Evolutionary conservation across 2,329 filamentous ascomycete genomes (phyloP).

Genomic region (Raffaelea deltoideospora): DNA sequence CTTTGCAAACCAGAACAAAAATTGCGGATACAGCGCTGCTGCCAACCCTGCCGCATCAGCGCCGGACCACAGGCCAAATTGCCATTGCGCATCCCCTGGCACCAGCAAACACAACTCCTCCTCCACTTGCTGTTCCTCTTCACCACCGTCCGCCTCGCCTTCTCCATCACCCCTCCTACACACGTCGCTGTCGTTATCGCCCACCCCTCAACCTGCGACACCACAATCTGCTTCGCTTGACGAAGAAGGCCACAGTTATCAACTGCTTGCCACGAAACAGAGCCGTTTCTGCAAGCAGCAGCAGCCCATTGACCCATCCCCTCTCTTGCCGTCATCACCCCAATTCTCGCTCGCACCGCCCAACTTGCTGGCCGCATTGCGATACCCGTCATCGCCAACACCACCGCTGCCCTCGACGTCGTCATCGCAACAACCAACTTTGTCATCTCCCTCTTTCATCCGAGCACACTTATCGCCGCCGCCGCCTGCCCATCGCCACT

Average conservation of each 20-base stretch:
- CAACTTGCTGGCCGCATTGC: too few relatives aligned
- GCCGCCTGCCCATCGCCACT: conserved; percentile 2
- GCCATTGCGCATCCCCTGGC: not conserved
- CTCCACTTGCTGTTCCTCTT: conserved; percentile 3
- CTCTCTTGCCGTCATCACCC: too few relatives aligned
- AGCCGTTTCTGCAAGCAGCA: too few relatives aligned
- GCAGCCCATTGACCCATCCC: too few relatives aligned
- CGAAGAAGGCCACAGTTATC: too few relatives aligned
- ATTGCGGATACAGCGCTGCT: too few relatives aligned
- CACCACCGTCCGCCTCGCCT: conserved; percentile 3
- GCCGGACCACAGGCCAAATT: too few relatives aligned
- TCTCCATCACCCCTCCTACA: conserved; percentile 18
- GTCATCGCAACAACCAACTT: not conserved
- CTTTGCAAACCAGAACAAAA: too few relatives aligned
- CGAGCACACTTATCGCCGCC: not conserved
- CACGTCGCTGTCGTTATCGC: conserved; percentile 19
- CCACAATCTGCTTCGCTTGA: conserved; percentile 22
- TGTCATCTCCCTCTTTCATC: conserved; percentile 2
- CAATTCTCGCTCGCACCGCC: too few relatives aligned
- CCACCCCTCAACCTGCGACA: conserved; percentile 29
- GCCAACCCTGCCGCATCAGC: too few relatives aligned
- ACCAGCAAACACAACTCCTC: conserved; percentile 3
- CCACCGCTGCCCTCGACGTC: not conserved
- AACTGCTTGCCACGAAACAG: too few relatives aligned
- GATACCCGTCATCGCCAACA: too few relatives aligned